Evolutionary conservation across 1,284 basidiomycete genomes (phyloP).

Genomic region (Marasmius fiardii): DNA sequence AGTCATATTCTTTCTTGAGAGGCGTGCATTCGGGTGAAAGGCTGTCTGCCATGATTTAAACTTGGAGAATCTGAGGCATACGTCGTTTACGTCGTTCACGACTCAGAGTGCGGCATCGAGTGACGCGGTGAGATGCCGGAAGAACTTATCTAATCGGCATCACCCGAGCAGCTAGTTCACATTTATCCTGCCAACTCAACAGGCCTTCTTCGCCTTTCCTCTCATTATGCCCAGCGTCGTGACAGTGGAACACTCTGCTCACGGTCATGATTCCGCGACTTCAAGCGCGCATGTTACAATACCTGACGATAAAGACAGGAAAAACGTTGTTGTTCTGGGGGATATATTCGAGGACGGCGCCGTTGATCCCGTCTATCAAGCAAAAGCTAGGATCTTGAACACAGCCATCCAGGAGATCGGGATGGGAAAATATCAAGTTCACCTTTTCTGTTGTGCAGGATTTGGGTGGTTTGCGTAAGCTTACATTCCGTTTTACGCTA

Average conservation of each 20-base stretch:
- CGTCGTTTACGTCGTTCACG: background rate
- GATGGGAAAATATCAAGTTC: conserved; percentile 70
- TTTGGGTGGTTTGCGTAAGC: conserved; percentile 73
- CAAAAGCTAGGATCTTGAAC: conserved; percentile 63
- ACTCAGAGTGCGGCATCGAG: background rate
- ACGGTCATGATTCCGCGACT: too few relatives aligned
- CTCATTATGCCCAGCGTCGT: too few relatives aligned
- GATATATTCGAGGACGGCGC: conserved; percentile 45
- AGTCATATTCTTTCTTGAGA: conserved; percentile 86
- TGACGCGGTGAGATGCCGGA: too few relatives aligned
- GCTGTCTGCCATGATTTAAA: conserved; percentile 60
- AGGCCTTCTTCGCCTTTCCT: too few relatives aligned
- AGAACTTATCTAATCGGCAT: too few relatives aligned
- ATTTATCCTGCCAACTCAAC: too few relatives aligned
- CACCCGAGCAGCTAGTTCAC: too few relatives aligned
- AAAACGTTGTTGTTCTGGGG: conserved; percentile 9
- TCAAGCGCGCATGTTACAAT: too few relatives aligned
- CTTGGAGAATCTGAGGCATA: too few relatives aligned
- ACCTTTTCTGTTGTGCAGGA: conserved; percentile 53
- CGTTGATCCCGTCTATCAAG: conserved; percentile 61
- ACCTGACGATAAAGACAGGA: background rate
- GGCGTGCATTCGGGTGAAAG: conserved; percentile 84
- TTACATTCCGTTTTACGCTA: conserved; percentile 10
- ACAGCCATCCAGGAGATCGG: conserved; percentile 68
- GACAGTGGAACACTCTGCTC: too few relatives aligned